Conservation (phyloP, 192 early-diverging fungal species). For the Phlyctochytrium arcticum region DNA sequence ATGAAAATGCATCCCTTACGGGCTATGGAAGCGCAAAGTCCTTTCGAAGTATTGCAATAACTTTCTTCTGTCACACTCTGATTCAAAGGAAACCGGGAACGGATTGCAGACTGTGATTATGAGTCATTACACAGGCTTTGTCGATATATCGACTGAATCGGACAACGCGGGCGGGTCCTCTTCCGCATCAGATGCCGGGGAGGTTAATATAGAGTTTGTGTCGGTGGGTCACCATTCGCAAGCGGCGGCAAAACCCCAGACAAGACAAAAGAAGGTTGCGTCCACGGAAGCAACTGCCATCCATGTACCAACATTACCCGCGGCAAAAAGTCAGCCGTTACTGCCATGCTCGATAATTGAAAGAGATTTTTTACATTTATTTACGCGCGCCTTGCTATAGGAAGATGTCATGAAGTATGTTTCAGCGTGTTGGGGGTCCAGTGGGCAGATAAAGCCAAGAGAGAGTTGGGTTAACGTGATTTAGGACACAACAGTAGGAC, state of each 20-base stretch:
- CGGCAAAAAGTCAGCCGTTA: not conserved
- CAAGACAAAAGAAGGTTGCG: not conserved
- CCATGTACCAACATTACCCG: not conserved
- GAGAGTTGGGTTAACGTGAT: not conserved
- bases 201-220: not conserved
- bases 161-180: not conserved
- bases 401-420: too few relatives aligned
- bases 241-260: not conserved
- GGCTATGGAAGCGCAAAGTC: too few relatives aligned
- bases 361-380: not conserved
- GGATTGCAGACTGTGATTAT: not conserved
- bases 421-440: not conserved
- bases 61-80: too few relatives aligned
- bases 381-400: not conserved
- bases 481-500: too few relatives aligned
- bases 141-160: not conserved
- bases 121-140: not conserved
- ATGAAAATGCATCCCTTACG: too few relatives aligned
- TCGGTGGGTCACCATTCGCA: not conserved
- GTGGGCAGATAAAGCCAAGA: not conserved
- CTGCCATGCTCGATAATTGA: not conserved
- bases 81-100: too few relatives aligned
- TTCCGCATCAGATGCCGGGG: not conserved
- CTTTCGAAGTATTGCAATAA: too few relatives aligned
- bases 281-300: not conserved